phyloP scores from a whole-genome alignment of 805 yeast species.

The Grigorovia jiainica region DNA sequence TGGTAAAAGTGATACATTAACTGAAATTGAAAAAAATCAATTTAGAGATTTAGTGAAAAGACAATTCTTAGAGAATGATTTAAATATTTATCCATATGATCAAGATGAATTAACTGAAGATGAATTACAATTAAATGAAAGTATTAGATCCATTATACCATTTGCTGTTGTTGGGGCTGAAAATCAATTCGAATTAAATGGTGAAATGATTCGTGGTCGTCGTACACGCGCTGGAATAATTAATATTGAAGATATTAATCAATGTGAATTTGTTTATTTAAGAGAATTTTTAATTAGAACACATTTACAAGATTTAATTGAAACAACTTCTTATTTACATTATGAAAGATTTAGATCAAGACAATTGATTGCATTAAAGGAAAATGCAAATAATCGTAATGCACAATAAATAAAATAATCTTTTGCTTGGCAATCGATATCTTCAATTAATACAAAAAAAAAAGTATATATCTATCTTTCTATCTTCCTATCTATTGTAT shows the following conservation, averaged over 20 bases:
- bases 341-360: conserved; percentile 90
- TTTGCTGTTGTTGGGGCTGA: conserved; percentile 94
- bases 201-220: conserved; percentile 79
- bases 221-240: conserved; percentile 90
- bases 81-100: conserved; percentile 81
- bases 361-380: conserved; percentile 89
- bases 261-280: conserved; percentile 90
- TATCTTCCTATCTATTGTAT: too few relatives aligned
- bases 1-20: conserved; percentile 86
- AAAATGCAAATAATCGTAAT: conserved; percentile 46
- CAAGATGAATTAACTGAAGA: conserved; percentile 52
- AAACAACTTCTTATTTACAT: conserved; percentile 77
- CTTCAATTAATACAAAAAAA: too few relatives aligned
- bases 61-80: conserved; percentile 63
- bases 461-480: too few relatives aligned
- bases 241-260: conserved; percentile 87
- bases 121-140: conserved; percentile 63
- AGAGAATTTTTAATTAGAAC: conserved; percentile 93
- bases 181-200: conserved; percentile 62
- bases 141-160: conserved; percentile 71
- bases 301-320: conserved; percentile 91
- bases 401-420: background rate
- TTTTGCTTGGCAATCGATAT: too few relatives aligned
- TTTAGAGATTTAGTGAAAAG: conserved; percentile 70
- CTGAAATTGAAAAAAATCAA: conserved; percentile 70